Conservation (phyloP, 345 rosid species). For the Populus davidiana region DNA sequence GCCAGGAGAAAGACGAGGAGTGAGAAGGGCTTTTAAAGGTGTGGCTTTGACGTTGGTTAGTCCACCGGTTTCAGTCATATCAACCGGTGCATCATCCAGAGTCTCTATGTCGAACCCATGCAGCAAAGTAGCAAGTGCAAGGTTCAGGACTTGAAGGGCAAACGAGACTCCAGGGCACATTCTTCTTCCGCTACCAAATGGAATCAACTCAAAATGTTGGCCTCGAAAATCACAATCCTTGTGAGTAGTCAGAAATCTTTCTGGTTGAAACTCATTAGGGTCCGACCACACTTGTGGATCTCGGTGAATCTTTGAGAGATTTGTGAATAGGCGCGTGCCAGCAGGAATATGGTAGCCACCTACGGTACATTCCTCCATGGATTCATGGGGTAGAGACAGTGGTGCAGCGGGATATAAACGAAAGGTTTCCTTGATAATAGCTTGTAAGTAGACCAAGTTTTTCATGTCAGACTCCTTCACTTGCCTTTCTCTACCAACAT, state of each 20-base stretch:
- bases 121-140: background rate
- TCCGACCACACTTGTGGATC: slow-evolving; percentile 10
- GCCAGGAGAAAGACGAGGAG: slow-evolving; percentile 14
- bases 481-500: slow-evolving; percentile 20
- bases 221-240: slow-evolving; percentile 2
- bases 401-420: slow-evolving; percentile 20
- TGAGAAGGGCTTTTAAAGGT: slow-evolving; percentile 16
- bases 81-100: background rate
- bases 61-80: slow-evolving; percentile 14
- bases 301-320: slow-evolving; percentile 8
- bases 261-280: slow-evolving; percentile 5
- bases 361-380: slow-evolving; percentile 8
- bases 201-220: background rate
- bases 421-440: slow-evolving; percentile 22
- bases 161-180: slow-evolving; percentile 5
- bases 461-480: slow-evolving; percentile 22
- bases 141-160: background rate
- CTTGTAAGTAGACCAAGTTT: slow-evolving; percentile 29
- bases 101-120: slow-evolving; percentile 5
- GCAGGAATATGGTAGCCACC: slow-evolving; percentile 10
- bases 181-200: slow-evolving; percentile 13
- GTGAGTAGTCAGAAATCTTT: slow-evolving; percentile 8
- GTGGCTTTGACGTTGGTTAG: slow-evolving; percentile 18
- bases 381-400: background rate
- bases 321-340: slow-evolving; percentile 12